Evolutionary conservation across 306 rosid genomes (phyloP).

Genomic region (Pterocarpus macrocarpus): DNA sequence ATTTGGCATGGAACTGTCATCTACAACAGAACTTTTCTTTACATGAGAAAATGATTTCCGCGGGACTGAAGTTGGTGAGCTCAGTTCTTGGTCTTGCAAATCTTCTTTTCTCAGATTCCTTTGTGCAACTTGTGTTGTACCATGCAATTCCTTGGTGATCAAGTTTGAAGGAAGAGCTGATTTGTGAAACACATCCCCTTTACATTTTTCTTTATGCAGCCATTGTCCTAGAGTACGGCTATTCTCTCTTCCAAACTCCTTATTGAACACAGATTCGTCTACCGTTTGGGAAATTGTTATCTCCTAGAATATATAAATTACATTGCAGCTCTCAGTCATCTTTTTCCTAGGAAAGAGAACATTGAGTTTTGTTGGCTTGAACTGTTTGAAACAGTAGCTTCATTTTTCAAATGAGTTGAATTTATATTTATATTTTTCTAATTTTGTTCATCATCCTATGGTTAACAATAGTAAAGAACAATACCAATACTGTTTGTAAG

Average conservation of each 20-base stretch:
- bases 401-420: slow-evolving; percentile 12
- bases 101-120: slow-evolving; percentile 23
- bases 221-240: too few species aligned
- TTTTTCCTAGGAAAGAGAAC: too few species aligned
- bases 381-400: slow-evolving; percentile 3
- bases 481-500: not conserved
- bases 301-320: slow-evolving; percentile 55
- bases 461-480: too few species aligned
- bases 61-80: slow-evolving; percentile 50
- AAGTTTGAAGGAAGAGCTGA: slow-evolving; percentile 43
- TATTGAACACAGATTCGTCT: slow-evolving; percentile 47
- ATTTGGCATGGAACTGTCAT: slow-evolving; percentile 55
- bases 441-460: too few species aligned
- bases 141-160: not conserved
- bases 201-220: slow-evolving; percentile 39
- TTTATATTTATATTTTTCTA: not conserved
- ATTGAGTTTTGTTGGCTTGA: too few species aligned
- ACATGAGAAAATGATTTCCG: slow-evolving; percentile 68
- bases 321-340: too few species aligned
- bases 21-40: slow-evolving; percentile 52
- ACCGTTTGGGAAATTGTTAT: slow-evolving; percentile 54
- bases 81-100: slow-evolving; percentile 37
- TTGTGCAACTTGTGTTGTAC: too few species aligned
- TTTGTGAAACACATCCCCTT: slow-evolving; percentile 45
- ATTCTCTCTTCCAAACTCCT: too few species aligned